Conservation (phyloP, 2,329 filamentous ascomycete genomes). For the Alternaria gaisen region DNA sequence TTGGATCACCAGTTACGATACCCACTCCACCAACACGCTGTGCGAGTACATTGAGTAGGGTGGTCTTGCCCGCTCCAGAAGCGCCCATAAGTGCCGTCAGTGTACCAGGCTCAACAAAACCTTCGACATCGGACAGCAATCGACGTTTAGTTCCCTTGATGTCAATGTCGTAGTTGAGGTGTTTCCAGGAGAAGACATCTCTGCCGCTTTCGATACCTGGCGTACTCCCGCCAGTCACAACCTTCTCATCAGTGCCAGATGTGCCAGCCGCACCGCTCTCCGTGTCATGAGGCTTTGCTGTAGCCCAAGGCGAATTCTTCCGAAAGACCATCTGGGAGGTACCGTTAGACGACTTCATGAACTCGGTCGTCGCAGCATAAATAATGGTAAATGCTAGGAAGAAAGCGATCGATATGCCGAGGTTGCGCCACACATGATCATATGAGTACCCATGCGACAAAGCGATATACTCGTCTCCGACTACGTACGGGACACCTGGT, state of each 20-base stretch:
- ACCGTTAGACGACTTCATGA: constrained; percentile 36
- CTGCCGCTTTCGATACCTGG: background rate
- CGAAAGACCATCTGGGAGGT: constrained; percentile 48
- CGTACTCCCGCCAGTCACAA: background rate
- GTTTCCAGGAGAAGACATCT: constrained; percentile 42
- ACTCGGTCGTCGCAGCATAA: constrained; percentile 24
- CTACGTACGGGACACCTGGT: constrained; percentile 38
- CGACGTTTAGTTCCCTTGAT: constrained; percentile 64
- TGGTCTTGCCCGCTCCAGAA: constrained; percentile 83
- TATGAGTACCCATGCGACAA: constrained; percentile 22
- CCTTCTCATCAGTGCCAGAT: background rate
- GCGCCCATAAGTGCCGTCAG: constrained; percentile 77
- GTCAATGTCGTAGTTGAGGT: constrained; percentile 74
- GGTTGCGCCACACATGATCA: constrained; percentile 56
- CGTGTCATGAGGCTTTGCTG: background rate
- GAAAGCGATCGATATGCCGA: constrained; percentile 16
- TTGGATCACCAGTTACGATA: constrained; percentile 76
- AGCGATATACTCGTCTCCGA: constrained; percentile 40
- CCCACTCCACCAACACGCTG: constrained; percentile 79
- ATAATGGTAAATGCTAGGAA: background rate
- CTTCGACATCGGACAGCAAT: constrained; percentile 64
- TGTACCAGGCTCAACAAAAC: constrained; percentile 89
- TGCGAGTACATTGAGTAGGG: constrained; percentile 81
- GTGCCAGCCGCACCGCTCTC: background rate
- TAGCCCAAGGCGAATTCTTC: background rate